A percentile compares a stretch with the other conserved stretches of the same genome.
Conservation (phyloP, 768 basidiomycete genomes). For the Rhizopogon vinicolor region DNA sequence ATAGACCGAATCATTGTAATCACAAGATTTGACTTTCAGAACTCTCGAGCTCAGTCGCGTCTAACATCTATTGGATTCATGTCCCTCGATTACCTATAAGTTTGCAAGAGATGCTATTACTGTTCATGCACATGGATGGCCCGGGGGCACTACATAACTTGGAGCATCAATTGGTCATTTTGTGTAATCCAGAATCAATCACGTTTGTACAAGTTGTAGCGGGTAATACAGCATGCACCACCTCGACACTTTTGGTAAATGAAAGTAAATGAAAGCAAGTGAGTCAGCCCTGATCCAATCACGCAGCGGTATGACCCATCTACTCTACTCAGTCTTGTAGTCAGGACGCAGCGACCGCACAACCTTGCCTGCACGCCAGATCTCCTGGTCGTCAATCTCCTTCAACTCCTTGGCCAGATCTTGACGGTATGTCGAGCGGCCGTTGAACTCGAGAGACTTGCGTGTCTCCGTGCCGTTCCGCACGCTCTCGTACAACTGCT, state of each 20-base stretch:
- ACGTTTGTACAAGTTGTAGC: constrained; percentile 15
- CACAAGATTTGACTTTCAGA: too few relatives aligned
- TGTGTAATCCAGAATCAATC: neutral
- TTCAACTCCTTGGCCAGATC: constrained; percentile 90
- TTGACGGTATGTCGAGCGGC: constrained; percentile 85
- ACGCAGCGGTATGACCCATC: neutral
- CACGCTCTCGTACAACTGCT: constrained; percentile 92
- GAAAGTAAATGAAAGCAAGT: constrained; percentile 1
- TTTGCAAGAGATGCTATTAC: too few relatives aligned
- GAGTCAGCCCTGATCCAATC: neutral
- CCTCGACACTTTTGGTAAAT: constrained; percentile 13
- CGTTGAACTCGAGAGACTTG: constrained; percentile 95
- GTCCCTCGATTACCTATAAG: too few relatives aligned
- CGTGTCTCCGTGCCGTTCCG: constrained; percentile 95
- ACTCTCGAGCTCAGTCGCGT: too few relatives aligned
- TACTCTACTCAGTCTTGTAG: constrained; percentile 63
- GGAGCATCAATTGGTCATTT: neutral
- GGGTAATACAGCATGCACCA: constrained; percentile 15
- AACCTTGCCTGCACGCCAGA: constrained; percentile 95
- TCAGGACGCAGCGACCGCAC: constrained; percentile 88
- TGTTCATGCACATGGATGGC: too few relatives aligned
- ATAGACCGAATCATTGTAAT: too few relatives aligned
- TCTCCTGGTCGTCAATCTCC: constrained; percentile 97
- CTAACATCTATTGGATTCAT: too few relatives aligned
- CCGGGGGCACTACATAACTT: too few relatives aligned